Conservation (phyloP, 1,284 basidiomycete genomes). For the Ceratobasidium papillatum region DNA sequence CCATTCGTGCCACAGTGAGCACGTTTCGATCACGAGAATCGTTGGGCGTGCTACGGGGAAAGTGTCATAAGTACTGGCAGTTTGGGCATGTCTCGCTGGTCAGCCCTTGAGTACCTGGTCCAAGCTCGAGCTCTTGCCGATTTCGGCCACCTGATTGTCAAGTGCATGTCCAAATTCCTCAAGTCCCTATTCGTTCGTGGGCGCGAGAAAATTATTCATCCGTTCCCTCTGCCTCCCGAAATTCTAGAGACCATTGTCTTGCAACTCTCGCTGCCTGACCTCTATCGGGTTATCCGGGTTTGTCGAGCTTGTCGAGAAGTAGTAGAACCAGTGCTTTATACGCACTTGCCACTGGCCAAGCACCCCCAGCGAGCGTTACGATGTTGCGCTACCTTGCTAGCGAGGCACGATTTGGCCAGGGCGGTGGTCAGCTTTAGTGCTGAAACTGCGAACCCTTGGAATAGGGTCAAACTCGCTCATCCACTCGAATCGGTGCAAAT, state of each 20-base stretch:
- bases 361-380: slow-evolving; percentile 24
- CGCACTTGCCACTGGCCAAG: slow-evolving; percentile 1
- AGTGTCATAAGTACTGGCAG: slow-evolving; percentile 10
- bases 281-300: slow-evolving; percentile 22
- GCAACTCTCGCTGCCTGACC: slow-evolving; percentile 12
- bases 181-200: slow-evolving; percentile 38
- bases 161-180: slow-evolving; percentile 35
- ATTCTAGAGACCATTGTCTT: slow-evolving; percentile 24
- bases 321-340: slow-evolving; percentile 24
- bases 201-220: slow-evolving; percentile 13
- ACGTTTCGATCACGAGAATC: slow-evolving; percentile 27
- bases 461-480: slow-evolving; percentile 33
- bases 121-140: not conserved
- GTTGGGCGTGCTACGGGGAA: not conserved
- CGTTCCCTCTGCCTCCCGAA: slow-evolving; percentile 23
- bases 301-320: slow-evolving; percentile 34
- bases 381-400: slow-evolving; percentile 29
- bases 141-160: not conserved
- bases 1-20: slow-evolving; percentile 5
- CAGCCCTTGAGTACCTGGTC: slow-evolving; percentile 21
- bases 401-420: slow-evolving; percentile 15
- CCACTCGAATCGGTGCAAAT: slow-evolving; percentile 35
- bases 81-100: not conserved
- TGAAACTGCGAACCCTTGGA: slow-evolving; percentile 34
- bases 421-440: slow-evolving; percentile 34